These are phyloP conservation scores for Macaranga tanarius DNA, from an alignment of 441 rosid species.

Conservation along the genomic window DNA sequence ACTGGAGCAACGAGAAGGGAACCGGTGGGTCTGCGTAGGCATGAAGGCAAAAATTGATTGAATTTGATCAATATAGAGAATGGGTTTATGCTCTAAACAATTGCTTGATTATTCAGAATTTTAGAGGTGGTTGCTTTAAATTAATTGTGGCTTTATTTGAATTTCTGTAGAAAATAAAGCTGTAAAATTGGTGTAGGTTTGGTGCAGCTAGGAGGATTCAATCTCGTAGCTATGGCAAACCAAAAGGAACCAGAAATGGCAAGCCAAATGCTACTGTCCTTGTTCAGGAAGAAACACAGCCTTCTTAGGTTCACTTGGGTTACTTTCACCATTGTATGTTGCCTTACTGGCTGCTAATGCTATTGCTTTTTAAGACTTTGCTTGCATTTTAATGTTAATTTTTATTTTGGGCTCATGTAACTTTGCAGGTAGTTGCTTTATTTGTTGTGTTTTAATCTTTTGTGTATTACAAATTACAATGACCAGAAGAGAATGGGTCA, in stretches of 20 bases:
- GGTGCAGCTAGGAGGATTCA: slow-evolving; percentile 43
- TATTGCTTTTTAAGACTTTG: not conserved
- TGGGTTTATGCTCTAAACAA: not conserved
- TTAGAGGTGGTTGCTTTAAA: too few species aligned
- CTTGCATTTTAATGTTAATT: not conserved
- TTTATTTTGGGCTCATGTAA: not conserved
- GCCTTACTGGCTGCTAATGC: too few species aligned
- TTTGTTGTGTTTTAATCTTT: slow-evolving; percentile 51
- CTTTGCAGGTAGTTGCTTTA: slow-evolving; percentile 56
- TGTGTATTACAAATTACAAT: slow-evolving; percentile 64
- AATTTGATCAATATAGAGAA: not conserved
- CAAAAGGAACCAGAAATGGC: slow-evolving; percentile 36
- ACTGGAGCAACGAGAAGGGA: too few species aligned
- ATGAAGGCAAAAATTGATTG: slow-evolving; percentile 27
- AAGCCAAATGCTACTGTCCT: slow-evolving; percentile 28
- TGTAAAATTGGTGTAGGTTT: slow-evolving; percentile 54
- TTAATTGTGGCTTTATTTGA: too few species aligned
- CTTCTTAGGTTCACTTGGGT: slow-evolving; percentile 38
- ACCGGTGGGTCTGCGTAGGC: slow-evolving; percentile 31
- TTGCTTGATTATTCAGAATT: too few species aligned
- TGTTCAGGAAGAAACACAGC: slow-evolving; percentile 33
- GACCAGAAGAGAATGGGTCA: slow-evolving; percentile 69
- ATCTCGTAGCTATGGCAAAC: slow-evolving; percentile 44
- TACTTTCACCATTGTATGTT: slow-evolving; percentile 51
- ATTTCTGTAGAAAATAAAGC: slow-evolving; percentile 3